Base-by-base conservation (phyloP, 2,329 filamentous ascomycete species). In the Cordyceps militaris region DNA sequence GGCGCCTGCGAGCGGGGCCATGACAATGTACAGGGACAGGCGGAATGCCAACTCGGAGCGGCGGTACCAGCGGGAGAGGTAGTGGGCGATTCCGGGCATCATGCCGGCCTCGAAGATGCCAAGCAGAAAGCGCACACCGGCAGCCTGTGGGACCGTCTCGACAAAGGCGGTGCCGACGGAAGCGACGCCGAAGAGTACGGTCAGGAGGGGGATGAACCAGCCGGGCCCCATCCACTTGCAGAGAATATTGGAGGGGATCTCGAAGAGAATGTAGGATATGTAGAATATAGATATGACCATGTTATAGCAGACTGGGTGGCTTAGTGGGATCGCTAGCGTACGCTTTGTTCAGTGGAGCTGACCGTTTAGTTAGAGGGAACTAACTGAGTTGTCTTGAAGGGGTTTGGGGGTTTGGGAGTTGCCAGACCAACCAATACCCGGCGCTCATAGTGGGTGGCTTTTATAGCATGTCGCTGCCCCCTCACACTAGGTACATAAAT, bases 31-130 rank as follows among this genome's bases (percentile, higher is more conserved):
- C 2, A 89, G 72, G 0, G 83, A 81, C 0, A 89, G 73, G 0
- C 86, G 79, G 67, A 88, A 88, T 0, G 83, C 79, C 6, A 90
- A 73, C 69, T 91, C 87, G 51, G 79, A 79, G 32, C 84, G 76
- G n/a, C 85, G 76, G 63, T 89, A 90, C 86, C 86, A 90, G 53
- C 86, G 75, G 1, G 81, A 85, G 21, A 89, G 72, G 64, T 89
- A 90, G 69, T 89, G 91, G 0, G 86, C 85, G 42, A 89, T 88
- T 0, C 87, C 87, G 0, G 87, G 87, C 56, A 90, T 70, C 80
- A 91, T 84, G 8, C 87, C 87, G 0, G 87, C 84, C 69, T 91
- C 88, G 59, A 89, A 89, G 11, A 87, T 70, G 10, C 84, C 84
- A 0, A 89, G 77, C 0, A 89, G 62, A 63, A 90, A 89, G 5